phyloP scores from a whole-genome alignment of 805 yeast species.

The Starmera quercuum region DNA sequence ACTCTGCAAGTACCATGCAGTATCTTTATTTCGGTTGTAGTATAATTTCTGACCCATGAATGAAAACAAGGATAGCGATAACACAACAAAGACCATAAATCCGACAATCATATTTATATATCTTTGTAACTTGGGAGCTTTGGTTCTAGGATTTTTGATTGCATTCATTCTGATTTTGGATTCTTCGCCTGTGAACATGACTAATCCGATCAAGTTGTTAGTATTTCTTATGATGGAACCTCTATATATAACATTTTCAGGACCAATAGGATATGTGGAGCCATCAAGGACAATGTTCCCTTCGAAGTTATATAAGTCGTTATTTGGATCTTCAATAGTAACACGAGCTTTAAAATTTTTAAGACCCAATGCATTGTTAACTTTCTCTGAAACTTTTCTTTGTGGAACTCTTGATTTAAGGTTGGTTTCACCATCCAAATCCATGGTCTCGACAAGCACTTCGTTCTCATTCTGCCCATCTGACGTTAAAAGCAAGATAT shows the following conservation, averaged over 20 bases:
- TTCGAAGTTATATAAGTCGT: slow-evolving; percentile 85
- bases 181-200: slow-evolving; percentile 91
- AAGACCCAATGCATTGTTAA: slow-evolving; percentile 43
- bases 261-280: slow-evolving; percentile 51
- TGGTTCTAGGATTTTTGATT: slow-evolving; percentile 77
- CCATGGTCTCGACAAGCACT: slow-evolving; percentile 89
- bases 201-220: slow-evolving; percentile 63
- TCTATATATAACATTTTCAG: slow-evolving; percentile 81
- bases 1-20: slow-evolving; percentile 66
- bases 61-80: slow-evolving; percentile 67
- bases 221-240: slow-evolving; percentile 91
- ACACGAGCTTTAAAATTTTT: slow-evolving; percentile 43
- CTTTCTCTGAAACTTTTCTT: slow-evolving; percentile 45
- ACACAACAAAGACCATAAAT: slow-evolving; percentile 82
- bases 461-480: slow-evolving; percentile 49
- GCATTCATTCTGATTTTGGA: slow-evolving; percentile 95
- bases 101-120: slow-evolving; percentile 77
- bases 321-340: slow-evolving; percentile 84
- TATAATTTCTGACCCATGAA: slow-evolving; percentile 67
- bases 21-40: slow-evolving; percentile 30
- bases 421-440: slow-evolving; percentile 95
- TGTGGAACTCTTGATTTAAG: slow-evolving; percentile 70
- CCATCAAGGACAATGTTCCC: slow-evolving; percentile 49
- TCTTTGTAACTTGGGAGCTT: slow-evolving; percentile 86
- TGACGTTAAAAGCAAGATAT: slow-evolving; percentile 64